Evolutionary conservation across 164 flowering plant species (phyloP).

Genomic region (Buxus sempervirens): DNA sequence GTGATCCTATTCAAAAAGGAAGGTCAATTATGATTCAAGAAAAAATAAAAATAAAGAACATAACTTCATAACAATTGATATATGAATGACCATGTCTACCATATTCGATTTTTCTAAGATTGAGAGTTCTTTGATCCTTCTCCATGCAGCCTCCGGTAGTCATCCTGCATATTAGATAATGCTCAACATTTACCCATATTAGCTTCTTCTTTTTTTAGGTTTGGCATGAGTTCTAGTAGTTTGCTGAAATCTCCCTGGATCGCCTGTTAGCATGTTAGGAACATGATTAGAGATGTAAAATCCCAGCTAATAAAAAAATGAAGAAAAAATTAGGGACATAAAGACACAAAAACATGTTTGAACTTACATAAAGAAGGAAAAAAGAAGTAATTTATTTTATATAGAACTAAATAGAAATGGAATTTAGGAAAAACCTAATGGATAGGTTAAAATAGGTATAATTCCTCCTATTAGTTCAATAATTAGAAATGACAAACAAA

Average conservation of each 20-base stretch:
- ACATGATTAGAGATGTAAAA: too few species aligned
- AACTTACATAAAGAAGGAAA: not conserved
- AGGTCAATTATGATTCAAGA: not conserved
- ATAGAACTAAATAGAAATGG: too few species aligned
- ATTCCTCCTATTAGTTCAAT: too few species aligned
- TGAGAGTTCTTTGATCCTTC: too few species aligned
- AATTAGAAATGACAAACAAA: too few species aligned
- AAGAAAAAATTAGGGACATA: slow-evolving; percentile 10
- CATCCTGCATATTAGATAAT: not conserved
- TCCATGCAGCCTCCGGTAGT: not conserved
- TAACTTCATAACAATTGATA: not conserved
- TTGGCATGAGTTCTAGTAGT: slow-evolving; percentile 91
- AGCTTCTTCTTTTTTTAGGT: slow-evolving; percentile 92
- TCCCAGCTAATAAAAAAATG: slow-evolving; percentile 11
- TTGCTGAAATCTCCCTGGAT: too few species aligned
- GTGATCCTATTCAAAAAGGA: not conserved
- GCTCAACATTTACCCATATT: not conserved
- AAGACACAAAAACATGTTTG: not conserved
- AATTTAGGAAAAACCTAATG: too few species aligned
- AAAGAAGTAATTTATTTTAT: too few species aligned
- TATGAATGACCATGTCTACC: not conserved
- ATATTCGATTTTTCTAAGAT: not conserved
- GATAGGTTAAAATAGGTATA: too few species aligned
- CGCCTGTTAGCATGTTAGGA: too few species aligned
- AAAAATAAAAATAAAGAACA: not conserved